Base-by-base conservation (phyloP, 768 basidiomycete species). In the Kwoniella dendrophila region DNA sequence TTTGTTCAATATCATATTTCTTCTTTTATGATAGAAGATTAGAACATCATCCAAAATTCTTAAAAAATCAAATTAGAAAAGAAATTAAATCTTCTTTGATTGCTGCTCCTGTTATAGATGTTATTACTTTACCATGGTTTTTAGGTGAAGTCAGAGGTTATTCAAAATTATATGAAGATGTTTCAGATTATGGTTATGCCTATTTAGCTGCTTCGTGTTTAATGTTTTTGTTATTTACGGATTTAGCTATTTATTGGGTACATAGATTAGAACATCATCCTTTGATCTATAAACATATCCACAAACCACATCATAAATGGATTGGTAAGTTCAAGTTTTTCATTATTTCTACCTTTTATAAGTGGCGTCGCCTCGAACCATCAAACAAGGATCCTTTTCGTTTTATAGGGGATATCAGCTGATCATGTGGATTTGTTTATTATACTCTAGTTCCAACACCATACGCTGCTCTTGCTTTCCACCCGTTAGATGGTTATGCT, bases 221-320 rank as follows among this genome's bases (percentile, higher is more conserved):
- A 34, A 36, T 71, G 62, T 93, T 89, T 83, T 75, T 94, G 62
- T 65, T 89, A 20, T 90, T 91, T 79, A 99, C 95, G 18, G 96
- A 99, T 80, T 90, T 92, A 70, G 82, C 84, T 71, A 90, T 99
- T 66, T 99, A 99, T 78, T 97, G 94, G 93, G 83, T 95, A n/a
- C 96, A 99, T 75, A 87, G 96, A 26, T 83, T 84, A 80, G 82
- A 95, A 57, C 96, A 99, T 76, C 82, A 88, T 61, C 95, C 95
- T 1, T 56, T 83, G 38, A 69, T 96, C 60, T 99, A 99, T 83
- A 98, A 95, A 78, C 81, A 83, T 59, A 71, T 99, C 47, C 96
- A 99, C 80, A 99, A 99, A 79, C 93, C 95, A 1, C 96, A 99
- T 78, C 96, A 99, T 84, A 94, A 90, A 80, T 99, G 96, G 96